A percentile compares a stretch with the other conserved stretches of the same genome.
Evolutionary conservation across 305 asterid genomes (phyloP).

Genomic region (Caryopteris hybrid): DNA sequence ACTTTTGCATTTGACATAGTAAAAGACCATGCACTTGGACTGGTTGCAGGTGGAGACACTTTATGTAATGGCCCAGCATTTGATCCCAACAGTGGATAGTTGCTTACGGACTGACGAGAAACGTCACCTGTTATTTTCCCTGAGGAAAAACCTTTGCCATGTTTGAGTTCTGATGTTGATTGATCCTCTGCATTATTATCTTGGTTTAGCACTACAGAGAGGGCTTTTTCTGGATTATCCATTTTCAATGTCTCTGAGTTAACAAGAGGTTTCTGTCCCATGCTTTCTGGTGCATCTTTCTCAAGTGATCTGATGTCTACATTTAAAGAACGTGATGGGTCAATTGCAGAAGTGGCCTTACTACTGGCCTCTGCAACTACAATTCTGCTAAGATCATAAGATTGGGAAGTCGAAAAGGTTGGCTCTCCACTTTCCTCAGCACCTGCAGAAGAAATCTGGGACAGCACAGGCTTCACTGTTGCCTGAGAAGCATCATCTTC

Average conservation of each 20-base stretch:
- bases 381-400: slow-evolving; percentile 19
- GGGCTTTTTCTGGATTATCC: slow-evolving; percentile 29
- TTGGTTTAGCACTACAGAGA: slow-evolving; percentile 14
- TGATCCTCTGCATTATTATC: slow-evolving; percentile 24
- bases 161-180: slow-evolving; percentile 38
- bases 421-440: slow-evolving; percentile 23
- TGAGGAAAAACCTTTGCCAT: slow-evolving; percentile 28
- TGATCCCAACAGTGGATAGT: slow-evolving; percentile 25
- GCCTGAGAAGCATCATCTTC: slow-evolving; percentile 34
- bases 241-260: slow-evolving; percentile 24
- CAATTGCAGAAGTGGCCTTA: slow-evolving; percentile 22
- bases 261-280: slow-evolving; percentile 26
- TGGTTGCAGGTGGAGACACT: slow-evolving; percentile 23
- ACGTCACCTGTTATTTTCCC: slow-evolving; percentile 31
- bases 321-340: slow-evolving; percentile 23
- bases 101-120: slow-evolving; percentile 34
- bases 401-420: slow-evolving; percentile 19
- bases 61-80: slow-evolving; percentile 33
- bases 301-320: slow-evolving; percentile 26
- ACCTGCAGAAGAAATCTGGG: slow-evolving; percentile 32
- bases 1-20: slow-evolving; percentile 29
- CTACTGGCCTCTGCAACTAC: slow-evolving; percentile 28
- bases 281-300: slow-evolving; percentile 18
- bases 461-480: slow-evolving; percentile 21
- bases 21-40: slow-evolving; percentile 31